phyloP scores from a whole-genome alignment of 2,329 filamentous ascomycete genomes.

The Penicillium sp. region DNA sequence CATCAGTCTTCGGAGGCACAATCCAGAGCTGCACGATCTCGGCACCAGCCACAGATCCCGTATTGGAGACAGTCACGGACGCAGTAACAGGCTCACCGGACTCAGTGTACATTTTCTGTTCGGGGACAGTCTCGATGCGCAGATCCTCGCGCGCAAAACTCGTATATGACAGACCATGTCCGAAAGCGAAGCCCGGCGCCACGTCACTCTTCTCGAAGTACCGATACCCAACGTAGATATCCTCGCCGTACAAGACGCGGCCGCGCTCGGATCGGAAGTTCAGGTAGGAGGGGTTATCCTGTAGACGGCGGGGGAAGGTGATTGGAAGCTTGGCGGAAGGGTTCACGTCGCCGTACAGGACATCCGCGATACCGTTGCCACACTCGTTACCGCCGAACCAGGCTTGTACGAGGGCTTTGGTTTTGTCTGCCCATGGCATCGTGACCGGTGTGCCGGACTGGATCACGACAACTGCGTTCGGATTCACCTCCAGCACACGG shows the following conservation, averaged over 20 bases:
- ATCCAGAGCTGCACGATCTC: slow-evolving; percentile 59
- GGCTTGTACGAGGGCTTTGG: slow-evolving; percentile 65
- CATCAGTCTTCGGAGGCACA: slow-evolving; percentile 45
- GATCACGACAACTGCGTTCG: slow-evolving; percentile 69
- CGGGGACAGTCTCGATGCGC: slow-evolving; percentile 25
- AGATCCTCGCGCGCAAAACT: slow-evolving; percentile 58
- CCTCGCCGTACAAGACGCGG: slow-evolving; percentile 73
- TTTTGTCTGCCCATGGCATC: slow-evolving; percentile 48
- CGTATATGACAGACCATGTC: slow-evolving; percentile 76
- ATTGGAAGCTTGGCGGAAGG: slow-evolving; percentile 73
- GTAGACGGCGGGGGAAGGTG: slow-evolving; percentile 64
- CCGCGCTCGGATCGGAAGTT: slow-evolving; percentile 71
- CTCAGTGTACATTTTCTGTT: slow-evolving; percentile 40
- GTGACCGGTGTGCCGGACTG: slow-evolving; percentile 71
- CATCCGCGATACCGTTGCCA: slow-evolving; percentile 75
- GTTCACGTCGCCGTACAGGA: slow-evolving; percentile 71
- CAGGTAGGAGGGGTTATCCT: slow-evolving; percentile 72
- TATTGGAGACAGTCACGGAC: slow-evolving; percentile 52
- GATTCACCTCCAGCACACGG: slow-evolving; percentile 64
- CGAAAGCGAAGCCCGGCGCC: slow-evolving; percentile 70
- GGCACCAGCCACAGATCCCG: slow-evolving; percentile 51
- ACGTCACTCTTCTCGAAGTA: slow-evolving; percentile 72
- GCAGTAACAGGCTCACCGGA: slow-evolving; percentile 48
- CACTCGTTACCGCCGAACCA: slow-evolving; percentile 90
- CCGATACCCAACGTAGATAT: slow-evolving; percentile 76